Evolutionary conservation across 1,139 yeast species (phyloP).

Genomic region (Diutina ranongensis): DNA sequence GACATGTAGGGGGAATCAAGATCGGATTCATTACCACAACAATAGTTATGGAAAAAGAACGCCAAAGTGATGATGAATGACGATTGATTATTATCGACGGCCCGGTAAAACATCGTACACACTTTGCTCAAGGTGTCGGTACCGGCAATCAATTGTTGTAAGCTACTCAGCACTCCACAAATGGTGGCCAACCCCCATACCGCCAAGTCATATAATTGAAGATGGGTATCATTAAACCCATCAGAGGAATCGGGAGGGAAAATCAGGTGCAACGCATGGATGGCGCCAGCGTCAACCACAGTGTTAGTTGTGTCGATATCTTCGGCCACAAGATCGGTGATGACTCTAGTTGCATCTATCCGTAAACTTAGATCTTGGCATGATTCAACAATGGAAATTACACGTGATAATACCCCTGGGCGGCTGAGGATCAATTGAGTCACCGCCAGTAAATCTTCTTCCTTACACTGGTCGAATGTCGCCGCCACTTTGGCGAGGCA

Average conservation of each 20-base stretch:
- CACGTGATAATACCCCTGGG: background rate
- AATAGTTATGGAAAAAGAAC: background rate
- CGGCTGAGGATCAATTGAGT: background rate
- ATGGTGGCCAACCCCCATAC: background rate
- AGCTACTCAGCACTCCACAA: background rate
- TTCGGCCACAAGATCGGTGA: background rate
- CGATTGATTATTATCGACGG: background rate
- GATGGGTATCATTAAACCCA: background rate
- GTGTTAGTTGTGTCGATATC: background rate
- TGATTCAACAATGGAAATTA: background rate
- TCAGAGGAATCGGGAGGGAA: background rate
- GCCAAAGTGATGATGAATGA: background rate
- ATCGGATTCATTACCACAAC: background rate
- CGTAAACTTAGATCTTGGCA: background rate
- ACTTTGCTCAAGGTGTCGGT: background rate
- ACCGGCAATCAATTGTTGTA: background rate
- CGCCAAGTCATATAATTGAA: background rate
- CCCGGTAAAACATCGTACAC: background rate
- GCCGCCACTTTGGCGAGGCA: background rate
- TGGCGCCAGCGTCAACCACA: conserved; percentile 1
- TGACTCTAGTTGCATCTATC: background rate
- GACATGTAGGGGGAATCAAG: background rate
- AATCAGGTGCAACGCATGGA: background rate
- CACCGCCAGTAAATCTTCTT: background rate
- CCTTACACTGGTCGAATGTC: background rate